Evolutionary conservation across 441 rosid species (phyloP), one percentile per base, ranked within the genome.

Genomic region (Hypseocharis bilobata): DNA sequence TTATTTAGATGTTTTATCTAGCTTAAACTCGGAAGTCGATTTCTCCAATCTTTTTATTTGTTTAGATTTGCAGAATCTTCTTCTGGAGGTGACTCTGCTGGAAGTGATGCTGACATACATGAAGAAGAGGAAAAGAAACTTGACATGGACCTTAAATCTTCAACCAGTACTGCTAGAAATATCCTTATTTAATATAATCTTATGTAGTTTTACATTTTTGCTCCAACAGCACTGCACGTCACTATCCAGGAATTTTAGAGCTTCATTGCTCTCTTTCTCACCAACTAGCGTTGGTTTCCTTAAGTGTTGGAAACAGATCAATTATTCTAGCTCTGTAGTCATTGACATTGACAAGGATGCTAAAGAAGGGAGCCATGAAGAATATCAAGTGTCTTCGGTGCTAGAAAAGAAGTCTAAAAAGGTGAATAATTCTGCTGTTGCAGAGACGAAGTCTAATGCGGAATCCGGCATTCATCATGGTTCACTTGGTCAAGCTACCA

Each of bases 401-500:
- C 10, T 72, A 3, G 77, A 69, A 56, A 61, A 78, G 38, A 75
- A 79, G 62, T 60, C 74, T 20, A 70, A 75, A 69, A 67, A 73
- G 72, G 51, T 45, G 3, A 58, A 80, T 17, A 72, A 66, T 62
- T 64, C 75, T 58, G 66, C 71, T 62, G 67, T 45, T 71, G 28
- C 78, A 3, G 74, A 57, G 26, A 73, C 67, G 49, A 77, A 28
- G 62, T 76, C 80, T 23, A 71, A 74, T 70, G 79, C 81, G 67
- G 72, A 71, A 49, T 66, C 74, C 10, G 14, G 23, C 25, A 44
- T 54, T 68, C 79, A 66, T 70, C 80, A 65, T 34, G 72, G 79
- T 73, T 79, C 87, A 64, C 88, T 92, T 47, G 88, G 90, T 74
- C 98, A 92, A 80, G 71, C 92, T 20, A 86, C 92, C 3, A 81